Evolutionary conservation across 768 basidiomycete genomes (phyloP).

Genomic region (Leccinum uliginosum): DNA sequence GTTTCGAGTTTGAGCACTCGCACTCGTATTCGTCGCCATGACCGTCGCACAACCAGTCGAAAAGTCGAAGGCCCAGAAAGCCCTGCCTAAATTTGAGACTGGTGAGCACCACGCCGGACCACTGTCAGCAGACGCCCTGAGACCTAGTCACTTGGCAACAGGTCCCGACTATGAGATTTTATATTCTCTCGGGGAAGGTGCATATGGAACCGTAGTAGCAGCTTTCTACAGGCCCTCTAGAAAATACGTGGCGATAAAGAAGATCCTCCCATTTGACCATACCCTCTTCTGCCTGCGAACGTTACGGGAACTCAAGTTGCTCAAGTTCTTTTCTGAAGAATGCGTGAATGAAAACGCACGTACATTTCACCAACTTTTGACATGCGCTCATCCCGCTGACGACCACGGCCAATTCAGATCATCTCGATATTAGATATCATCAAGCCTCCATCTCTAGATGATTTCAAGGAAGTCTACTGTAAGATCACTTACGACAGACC

Average conservation of each 20-base stretch:
- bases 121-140: background rate
- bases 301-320: conserved; percentile 85
- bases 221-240: conserved; percentile 80
- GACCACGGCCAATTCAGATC: conserved; percentile 46
- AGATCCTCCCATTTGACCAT: conserved; percentile 92
- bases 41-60: conserved; percentile 5
- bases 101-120: conserved; percentile 36
- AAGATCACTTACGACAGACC: conserved; percentile 17
- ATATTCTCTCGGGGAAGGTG: conserved; percentile 77
- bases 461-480: conserved; percentile 89
- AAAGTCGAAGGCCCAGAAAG: conserved; percentile 49
- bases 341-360: conserved; percentile 79
- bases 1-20: background rate
- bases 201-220: conserved; percentile 87
- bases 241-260: conserved; percentile 91
- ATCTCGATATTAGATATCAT: conserved; percentile 90
- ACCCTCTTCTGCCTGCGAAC: conserved; percentile 88
- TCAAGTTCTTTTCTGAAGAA: conserved; percentile 77
- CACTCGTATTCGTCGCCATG: background rate
- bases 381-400: conserved; percentile 1
- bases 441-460: conserved; percentile 68
- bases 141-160: conserved; percentile 24
- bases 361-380: background rate
- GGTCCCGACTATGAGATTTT: conserved; percentile 73
- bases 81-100: conserved; percentile 69